A percentile compares a stretch with the other conserved stretches of the same genome.
These are phyloP conservation scores for Venturia pyrina DNA, from an alignment of 2,329 filamentous ascomycete genomes.

Conservation along the genomic window DNA sequence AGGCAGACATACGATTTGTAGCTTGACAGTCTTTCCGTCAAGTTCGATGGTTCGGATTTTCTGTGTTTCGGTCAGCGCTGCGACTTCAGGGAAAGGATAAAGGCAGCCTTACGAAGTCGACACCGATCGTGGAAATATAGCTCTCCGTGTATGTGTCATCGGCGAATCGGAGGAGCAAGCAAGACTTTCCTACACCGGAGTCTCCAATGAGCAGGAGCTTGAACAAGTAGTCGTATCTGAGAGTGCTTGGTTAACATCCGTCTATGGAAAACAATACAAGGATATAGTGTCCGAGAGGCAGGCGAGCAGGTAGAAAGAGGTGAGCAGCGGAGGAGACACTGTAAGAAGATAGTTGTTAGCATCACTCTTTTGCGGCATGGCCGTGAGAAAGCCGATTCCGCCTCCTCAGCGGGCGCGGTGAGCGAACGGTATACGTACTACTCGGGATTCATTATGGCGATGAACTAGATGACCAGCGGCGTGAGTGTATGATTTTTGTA, in stretches of 20 bases:
- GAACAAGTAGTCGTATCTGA: conserved; percentile 99
- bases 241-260: neutral
- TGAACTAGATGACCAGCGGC: neutral
- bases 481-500: neutral
- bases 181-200: conserved; percentile 99
- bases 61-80: conserved; percentile 36
- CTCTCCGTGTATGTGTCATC: conserved; percentile 99
- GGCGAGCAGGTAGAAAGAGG: conserved; percentile 15
- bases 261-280: neutral
- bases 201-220: conserved; percentile 99
- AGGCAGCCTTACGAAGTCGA: conserved; percentile 77
- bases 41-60: conserved; percentile 99
- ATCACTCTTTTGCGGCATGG: conserved; percentile 14
- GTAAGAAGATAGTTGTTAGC: conserved; percentile 10
- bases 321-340: conserved; percentile 15
- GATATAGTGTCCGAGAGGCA: neutral
- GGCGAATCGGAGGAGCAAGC: conserved; percentile 92
- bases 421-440: conserved; percentile 50
- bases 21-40: conserved; percentile 98
- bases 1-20: conserved; percentile 75
- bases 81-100: neutral
- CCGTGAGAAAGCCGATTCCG: neutral
- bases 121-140: conserved; percentile 99
- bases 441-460: conserved; percentile 69
- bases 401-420: conserved; percentile 1